These are phyloP conservation scores for Sporothrix sp. DNA, from an alignment of 2,329 filamentous ascomycete species.

Conservation along the genomic window DNA sequence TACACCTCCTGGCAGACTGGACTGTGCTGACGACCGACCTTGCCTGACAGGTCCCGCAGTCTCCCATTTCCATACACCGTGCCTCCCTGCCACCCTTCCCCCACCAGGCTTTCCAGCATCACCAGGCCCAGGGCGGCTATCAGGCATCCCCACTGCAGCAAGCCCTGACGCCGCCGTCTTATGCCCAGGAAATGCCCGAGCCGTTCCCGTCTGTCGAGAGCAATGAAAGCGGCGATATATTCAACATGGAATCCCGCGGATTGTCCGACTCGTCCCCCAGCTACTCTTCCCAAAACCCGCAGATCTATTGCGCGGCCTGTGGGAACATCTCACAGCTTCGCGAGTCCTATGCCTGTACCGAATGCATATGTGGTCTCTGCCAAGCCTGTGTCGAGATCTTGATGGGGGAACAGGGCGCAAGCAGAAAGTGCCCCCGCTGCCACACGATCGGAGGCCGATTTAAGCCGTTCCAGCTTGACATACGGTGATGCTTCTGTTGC, in stretches of 20 bases:
- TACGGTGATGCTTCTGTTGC: slow-evolving; percentile 40
- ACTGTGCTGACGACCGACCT: too few species aligned
- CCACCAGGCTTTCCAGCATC: slow-evolving; percentile 35
- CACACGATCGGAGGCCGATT: slow-evolving; percentile 70
- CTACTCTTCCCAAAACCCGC: slow-evolving; percentile 64
- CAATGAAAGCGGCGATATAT: slow-evolving; percentile 60
- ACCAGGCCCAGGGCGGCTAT: slow-evolving; percentile 41
- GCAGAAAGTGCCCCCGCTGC: slow-evolving; percentile 69
- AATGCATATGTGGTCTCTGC: slow-evolving; percentile 92
- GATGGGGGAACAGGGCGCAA: slow-evolving; percentile 63
- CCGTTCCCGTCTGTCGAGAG: slow-evolving; percentile 87
- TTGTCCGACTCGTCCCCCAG: slow-evolving; percentile 62
- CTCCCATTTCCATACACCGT: slow-evolving; percentile 53
- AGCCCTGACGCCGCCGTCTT: slow-evolving; percentile 73
- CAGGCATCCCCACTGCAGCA: slow-evolving; percentile 86
- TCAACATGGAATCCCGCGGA: slow-evolving; percentile 57
- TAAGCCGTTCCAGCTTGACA: slow-evolving; percentile 77
- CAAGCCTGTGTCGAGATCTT: slow-evolving; percentile 76
- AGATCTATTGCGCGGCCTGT: slow-evolving; percentile 90
- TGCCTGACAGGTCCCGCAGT: slow-evolving; percentile 58
- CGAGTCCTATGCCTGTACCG: slow-evolving; percentile 87
- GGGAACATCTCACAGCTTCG: slow-evolving; percentile 65
- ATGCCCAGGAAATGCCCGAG: slow-evolving; percentile 57
- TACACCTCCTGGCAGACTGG: too few species aligned
- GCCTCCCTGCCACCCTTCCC: slow-evolving; percentile 52